phyloP scores from a whole-genome alignment of 164 flowering plant species.

The Liriodendron chinense region DNA sequence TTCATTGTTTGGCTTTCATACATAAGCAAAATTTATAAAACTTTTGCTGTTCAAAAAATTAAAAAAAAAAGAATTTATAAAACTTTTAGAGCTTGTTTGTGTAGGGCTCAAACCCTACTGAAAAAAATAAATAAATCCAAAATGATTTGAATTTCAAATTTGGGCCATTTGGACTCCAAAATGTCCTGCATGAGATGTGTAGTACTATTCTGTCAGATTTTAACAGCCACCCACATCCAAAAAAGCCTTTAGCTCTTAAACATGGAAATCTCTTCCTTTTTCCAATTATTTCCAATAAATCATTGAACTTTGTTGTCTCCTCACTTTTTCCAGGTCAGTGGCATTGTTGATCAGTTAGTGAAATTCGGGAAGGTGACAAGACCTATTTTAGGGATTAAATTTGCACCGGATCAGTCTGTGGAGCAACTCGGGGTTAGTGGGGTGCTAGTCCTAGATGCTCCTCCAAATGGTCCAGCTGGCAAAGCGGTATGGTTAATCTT shows the following conservation, averaged over 20 bases:
- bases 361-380: constrained; percentile 89
- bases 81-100: too few species aligned
- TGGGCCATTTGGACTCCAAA: too few species aligned
- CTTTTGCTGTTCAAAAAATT: too few species aligned
- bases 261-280: not conserved
- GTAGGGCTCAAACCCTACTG: too few species aligned
- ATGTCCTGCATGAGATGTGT: too few species aligned
- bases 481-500: constrained; percentile 62
- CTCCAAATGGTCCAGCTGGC: constrained; percentile 90
- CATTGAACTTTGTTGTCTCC: not conserved
- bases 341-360: constrained; percentile 92
- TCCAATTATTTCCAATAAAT: not conserved
- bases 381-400: constrained; percentile 91
- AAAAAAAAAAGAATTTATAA: too few species aligned
- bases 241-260: too few species aligned
- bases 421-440: constrained; percentile 97
- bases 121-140: too few species aligned
- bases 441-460: constrained; percentile 94
- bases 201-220: too few species aligned
- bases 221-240: too few species aligned
- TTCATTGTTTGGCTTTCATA: not conserved
- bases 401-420: constrained; percentile 97
- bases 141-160: too few species aligned
- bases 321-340: constrained; percentile 54
- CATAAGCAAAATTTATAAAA: not conserved